Percentiles rank a stretch among this genome's conserved stretches.
Evolutionary conservation across 2,329 filamentous ascomycete species (phyloP).

Genomic region (Celoporthe dispersa): DNA sequence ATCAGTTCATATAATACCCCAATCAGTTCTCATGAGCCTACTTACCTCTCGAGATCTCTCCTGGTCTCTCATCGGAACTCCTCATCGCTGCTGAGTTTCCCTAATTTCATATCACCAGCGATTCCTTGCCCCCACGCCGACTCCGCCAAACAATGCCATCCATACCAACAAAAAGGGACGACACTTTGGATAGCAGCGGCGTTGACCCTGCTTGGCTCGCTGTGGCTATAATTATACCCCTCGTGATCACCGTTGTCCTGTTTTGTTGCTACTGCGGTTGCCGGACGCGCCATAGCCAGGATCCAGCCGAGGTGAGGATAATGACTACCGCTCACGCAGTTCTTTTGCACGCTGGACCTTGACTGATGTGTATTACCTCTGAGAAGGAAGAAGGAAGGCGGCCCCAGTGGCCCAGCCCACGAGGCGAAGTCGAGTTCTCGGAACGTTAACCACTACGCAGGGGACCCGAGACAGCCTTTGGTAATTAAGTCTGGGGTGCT

Average conservation of each 20-base stretch:
- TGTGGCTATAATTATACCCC: slow-evolving; percentile 20
- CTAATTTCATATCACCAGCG: background rate
- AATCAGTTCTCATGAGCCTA: background rate
- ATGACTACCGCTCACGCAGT: background rate
- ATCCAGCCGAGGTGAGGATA: background rate
- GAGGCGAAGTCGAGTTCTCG: background rate
- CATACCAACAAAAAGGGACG: slow-evolving; percentile 10
- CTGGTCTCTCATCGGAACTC: too few relatives aligned
- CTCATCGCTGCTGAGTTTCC: background rate
- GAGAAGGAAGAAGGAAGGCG: background rate
- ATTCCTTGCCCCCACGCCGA: background rate
- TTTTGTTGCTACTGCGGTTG: slow-evolving; percentile 21
- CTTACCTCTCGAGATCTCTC: background rate
- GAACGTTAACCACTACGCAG: too few relatives aligned
- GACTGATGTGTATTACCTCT: background rate
- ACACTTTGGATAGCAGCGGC: slow-evolving; percentile 8
- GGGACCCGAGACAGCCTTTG: background rate
- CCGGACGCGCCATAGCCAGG: background rate
- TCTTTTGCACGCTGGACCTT: background rate
- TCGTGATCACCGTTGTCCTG: slow-evolving; percentile 3
- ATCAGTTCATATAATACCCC: background rate
- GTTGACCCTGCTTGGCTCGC: slow-evolving; percentile 23
- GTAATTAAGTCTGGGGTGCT: background rate
- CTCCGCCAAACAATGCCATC: slow-evolving; percentile 4
- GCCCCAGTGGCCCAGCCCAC: background rate